These are phyloP conservation scores for Podila verticillata DNA, from an alignment of 192 early-diverging fungal genomes.

Conservation along the genomic window DNA sequence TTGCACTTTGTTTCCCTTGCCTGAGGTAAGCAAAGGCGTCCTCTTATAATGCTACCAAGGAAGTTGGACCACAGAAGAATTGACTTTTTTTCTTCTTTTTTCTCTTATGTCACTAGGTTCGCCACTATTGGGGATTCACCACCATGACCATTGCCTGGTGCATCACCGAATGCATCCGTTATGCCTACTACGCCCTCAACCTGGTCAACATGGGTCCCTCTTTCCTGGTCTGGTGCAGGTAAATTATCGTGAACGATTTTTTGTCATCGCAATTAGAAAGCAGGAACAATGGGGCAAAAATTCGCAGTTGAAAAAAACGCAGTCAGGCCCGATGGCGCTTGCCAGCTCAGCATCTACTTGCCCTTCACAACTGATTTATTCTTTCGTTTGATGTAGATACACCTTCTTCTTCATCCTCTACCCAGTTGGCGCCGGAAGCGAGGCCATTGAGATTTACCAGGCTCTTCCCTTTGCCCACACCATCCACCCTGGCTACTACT, in stretches of 20 bases:
- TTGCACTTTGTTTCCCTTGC: conserved; percentile 72
- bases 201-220: conserved; percentile 68
- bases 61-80: not conserved
- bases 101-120: conserved; percentile 55
- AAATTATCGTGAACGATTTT: conserved; percentile 4
- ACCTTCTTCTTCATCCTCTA: conserved; percentile 95
- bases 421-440: conserved; percentile 87
- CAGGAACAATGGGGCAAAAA: not conserved
- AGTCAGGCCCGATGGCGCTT: conserved; percentile 25
- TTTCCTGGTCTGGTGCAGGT: conserved; percentile 69
- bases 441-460: conserved; percentile 81
- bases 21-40: conserved; percentile 55
- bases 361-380: conserved; percentile 7
- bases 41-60: not conserved
- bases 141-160: conserved; percentile 93
- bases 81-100: not conserved
- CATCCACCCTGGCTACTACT: conserved; percentile 65
- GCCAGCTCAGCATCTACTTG: not conserved
- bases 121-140: conserved; percentile 71
- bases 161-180: conserved; percentile 91
- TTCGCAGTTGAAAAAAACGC: conserved; percentile 11
- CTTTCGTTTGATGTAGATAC: conserved; percentile 70
- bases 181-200: conserved; percentile 87
- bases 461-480: conserved; percentile 70
- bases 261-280: not conserved